A percentile compares a stretch with the other conserved stretches of the same genome.
phyloP scores from a whole-genome alignment of 108 stramenopile species.

The Cyclotella cryptica region DNA sequence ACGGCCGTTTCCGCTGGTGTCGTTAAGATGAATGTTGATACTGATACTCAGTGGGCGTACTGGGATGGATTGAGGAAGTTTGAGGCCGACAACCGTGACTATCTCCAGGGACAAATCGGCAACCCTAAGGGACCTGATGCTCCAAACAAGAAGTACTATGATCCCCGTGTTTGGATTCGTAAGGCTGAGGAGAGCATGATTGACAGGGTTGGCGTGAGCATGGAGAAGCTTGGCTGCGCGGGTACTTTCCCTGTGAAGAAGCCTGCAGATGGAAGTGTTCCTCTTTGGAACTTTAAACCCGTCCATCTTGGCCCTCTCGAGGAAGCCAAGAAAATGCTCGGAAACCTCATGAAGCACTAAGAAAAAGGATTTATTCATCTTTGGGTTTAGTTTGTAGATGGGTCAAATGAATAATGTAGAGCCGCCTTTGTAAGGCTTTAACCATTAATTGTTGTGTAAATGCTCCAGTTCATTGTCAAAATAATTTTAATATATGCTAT shows the following conservation, averaged over 20 bases:
- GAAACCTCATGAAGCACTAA: conserved; percentile 12
- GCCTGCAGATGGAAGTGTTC: conserved; percentile 46
- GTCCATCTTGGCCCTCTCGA: conserved; percentile 25
- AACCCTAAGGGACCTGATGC: conserved; percentile 96
- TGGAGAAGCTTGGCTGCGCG: conserved; percentile 83
- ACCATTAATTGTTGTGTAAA: too few species aligned
- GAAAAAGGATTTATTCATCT: neutral
- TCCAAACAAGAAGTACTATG: conserved; percentile 99
- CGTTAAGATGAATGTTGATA: conserved; percentile 99
- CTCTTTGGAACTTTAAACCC: conserved; percentile 56
- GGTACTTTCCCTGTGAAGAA: conserved; percentile 68
- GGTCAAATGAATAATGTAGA: too few species aligned
- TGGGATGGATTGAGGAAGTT: conserved; percentile 92
- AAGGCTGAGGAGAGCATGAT: conserved; percentile 96
- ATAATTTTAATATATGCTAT: too few species aligned
- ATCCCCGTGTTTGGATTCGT: conserved; percentile 96
- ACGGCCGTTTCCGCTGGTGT: conserved; percentile 89
- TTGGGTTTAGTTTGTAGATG: too few species aligned
- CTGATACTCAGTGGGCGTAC: conserved; percentile 98
- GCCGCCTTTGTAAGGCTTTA: too few species aligned
- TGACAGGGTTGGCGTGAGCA: conserved; percentile 76
- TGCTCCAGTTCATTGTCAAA: too few species aligned
- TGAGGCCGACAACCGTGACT: conserved; percentile 81
- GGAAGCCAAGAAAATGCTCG: conserved; percentile 26
- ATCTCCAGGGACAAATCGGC: conserved; percentile 96